A percentile compares a stretch with the other conserved stretches of the same genome.
Evolutionary conservation across 768 basidiomycete species (phyloP).

Genomic region (Amanita molliuscula): DNA sequence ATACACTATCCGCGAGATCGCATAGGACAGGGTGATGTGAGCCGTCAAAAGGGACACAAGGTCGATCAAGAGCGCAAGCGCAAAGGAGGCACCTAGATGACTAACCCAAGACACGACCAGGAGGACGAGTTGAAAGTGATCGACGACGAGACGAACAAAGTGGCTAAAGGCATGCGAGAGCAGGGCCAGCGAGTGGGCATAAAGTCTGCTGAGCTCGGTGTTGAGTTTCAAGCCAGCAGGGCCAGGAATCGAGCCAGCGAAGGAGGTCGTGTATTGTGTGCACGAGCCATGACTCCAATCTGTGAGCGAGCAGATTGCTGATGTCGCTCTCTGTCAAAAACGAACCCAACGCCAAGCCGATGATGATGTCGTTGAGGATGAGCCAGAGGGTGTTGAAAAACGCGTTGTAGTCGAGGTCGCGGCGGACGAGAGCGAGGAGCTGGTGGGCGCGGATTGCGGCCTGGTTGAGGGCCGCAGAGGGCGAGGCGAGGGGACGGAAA

Average conservation of each 20-base stretch:
- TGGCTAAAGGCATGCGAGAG: slow-evolving; percentile 2
- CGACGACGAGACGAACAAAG: neutral
- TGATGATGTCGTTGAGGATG: slow-evolving; percentile 80
- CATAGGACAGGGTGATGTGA: slow-evolving; percentile 66
- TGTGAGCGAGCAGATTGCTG: neutral
- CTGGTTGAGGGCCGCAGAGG: slow-evolving; percentile 1
- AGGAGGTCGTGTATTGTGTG: slow-evolving; percentile 42
- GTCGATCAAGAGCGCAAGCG: slow-evolving; percentile 59
- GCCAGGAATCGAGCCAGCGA: slow-evolving; percentile 90
- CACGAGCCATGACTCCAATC: slow-evolving; percentile 20
- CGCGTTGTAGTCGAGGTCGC: slow-evolving; percentile 1
- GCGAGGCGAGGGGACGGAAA: neutral
- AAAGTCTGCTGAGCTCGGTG: slow-evolving; percentile 82
- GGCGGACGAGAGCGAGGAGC: neutral
- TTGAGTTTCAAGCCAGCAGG: slow-evolving; percentile 94
- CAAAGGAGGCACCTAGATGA: slow-evolving; percentile 49
- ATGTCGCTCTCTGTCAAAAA: slow-evolving; percentile 44
- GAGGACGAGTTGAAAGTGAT: slow-evolving; percentile 12
- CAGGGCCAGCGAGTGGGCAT: slow-evolving; percentile 56
- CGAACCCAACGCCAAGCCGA: slow-evolving; percentile 65
- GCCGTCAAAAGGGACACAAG: slow-evolving; percentile 53
- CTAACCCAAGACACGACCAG: slow-evolving; percentile 24
- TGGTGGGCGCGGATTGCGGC: neutral
- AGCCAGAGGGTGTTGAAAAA: slow-evolving; percentile 93
- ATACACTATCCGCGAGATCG: slow-evolving; percentile 51